Evolutionary conservation across 2,329 filamentous ascomycete species (phyloP).

Genomic region (Penicillium frequentans): DNA sequence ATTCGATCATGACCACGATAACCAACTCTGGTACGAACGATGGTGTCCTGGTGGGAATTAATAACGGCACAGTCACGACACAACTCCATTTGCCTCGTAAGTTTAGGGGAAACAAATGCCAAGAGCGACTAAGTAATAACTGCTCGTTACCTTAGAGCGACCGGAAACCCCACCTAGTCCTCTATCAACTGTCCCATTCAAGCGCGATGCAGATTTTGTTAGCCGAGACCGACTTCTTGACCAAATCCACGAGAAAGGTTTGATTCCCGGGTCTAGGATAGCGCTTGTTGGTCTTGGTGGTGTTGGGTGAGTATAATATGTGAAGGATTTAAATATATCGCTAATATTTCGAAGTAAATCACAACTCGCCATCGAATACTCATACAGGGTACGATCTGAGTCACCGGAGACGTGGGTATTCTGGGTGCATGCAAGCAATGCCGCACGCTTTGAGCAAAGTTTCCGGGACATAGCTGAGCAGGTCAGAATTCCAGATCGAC

Average conservation of each 20-base stretch:
- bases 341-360: constrained; percentile 17
- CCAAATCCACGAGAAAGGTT: constrained; percentile 19
- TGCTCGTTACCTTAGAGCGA: not conserved
- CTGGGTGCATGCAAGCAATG: not conserved
- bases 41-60: not conserved
- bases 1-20: not conserved
- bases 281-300: constrained; percentile 2
- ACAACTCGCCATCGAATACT: constrained; percentile 29
- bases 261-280: constrained; percentile 2
- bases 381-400: not conserved
- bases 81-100: not conserved
- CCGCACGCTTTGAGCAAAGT: constrained; percentile 32
- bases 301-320: constrained; percentile 6
- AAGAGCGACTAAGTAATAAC: not conserved
- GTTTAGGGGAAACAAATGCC: not conserved
- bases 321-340: not conserved
- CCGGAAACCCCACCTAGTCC: not conserved
- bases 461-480: constrained; percentile 35
- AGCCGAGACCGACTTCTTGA: constrained; percentile 13
- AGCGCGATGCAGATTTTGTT: constrained; percentile 18
- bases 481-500: constrained; percentile 28
- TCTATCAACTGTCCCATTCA: constrained; percentile 12
- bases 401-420: not conserved
- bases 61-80: not conserved
- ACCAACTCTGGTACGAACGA: not conserved